These are phyloP conservation scores for Aspergillus funiculosus DNA, from an alignment of 495 filamentous ascomycete species.

Conservation along the genomic window DNA sequence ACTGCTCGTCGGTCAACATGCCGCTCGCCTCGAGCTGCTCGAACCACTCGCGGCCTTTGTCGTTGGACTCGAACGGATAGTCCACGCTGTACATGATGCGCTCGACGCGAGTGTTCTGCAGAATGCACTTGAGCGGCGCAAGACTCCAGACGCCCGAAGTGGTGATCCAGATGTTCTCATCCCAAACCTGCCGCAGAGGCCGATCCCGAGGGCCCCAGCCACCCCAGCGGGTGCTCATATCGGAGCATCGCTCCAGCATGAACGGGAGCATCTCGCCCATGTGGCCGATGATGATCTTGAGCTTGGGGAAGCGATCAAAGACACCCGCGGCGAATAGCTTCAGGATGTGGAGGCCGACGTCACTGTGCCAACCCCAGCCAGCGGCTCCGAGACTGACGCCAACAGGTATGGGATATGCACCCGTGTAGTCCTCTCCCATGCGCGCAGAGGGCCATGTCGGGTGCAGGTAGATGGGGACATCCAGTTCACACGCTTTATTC, in stretches of 20 bases:
- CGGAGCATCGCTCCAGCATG: neutral
- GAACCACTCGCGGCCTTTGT: conserved; percentile 3
- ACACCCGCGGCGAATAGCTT: neutral
- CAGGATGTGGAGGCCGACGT: neutral
- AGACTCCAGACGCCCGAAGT: conserved; percentile 2
- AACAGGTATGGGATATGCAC: too few species aligned
- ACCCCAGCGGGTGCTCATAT: neutral
- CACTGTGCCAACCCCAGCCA: neutral
- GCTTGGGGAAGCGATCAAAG: neutral
- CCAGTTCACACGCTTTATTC: conserved; percentile 40
- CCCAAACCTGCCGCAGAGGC: neutral
- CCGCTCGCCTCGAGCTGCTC: conserved; percentile 1
- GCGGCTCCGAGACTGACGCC: neutral
- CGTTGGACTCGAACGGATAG: conserved; percentile 6
- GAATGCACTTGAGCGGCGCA: neutral
- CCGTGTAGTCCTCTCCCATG: conserved; percentile 24
- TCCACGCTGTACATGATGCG: conserved; percentile 11
- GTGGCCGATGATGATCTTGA: neutral
- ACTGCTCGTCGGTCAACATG: neutral
- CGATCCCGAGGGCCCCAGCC: too few species aligned
- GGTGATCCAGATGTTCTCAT: conserved; percentile 21
- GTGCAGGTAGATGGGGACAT: conserved; percentile 53
- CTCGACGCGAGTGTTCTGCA: neutral
- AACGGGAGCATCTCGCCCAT: neutral
- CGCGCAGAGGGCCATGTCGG: conserved; percentile 25